These are phyloP conservation scores for Dianthus caryophyllus DNA, from an alignment of 148 eudicot species.

Conservation along the genomic window DNA sequence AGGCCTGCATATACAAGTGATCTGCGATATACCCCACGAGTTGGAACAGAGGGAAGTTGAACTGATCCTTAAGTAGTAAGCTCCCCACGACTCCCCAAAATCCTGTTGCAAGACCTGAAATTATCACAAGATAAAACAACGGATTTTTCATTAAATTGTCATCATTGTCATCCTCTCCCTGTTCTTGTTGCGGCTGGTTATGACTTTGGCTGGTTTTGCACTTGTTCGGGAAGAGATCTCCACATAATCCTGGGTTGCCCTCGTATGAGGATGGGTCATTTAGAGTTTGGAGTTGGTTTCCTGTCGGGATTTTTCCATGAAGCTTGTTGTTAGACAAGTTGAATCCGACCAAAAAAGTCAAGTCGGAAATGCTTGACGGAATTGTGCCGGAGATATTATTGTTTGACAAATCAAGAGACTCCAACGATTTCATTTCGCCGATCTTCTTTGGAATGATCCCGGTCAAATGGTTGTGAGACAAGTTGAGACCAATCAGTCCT, in stretches of 20 bases:
- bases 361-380: slow-evolving; percentile 28
- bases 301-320: slow-evolving; percentile 27
- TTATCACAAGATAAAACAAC: slow-evolving; percentile 12
- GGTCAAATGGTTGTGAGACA: slow-evolving; percentile 21
- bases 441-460: slow-evolving; percentile 22
- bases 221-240: slow-evolving; percentile 26
- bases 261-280: no score
- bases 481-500: slow-evolving; percentile 18
- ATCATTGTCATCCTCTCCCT: neutral
- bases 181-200: neutral
- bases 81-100: no score
- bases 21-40: no score
- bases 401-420: slow-evolving; percentile 33
- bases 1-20: no score
- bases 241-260: slow-evolving; percentile 36
- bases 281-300: slow-evolving; percentile 13
- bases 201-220: slow-evolving; percentile 13
- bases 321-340: slow-evolving; percentile 38
- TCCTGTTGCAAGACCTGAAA: no score
- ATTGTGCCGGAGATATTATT: slow-evolving; percentile 37
- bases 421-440: slow-evolving; percentile 16
- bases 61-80: no score
- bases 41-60: no score
- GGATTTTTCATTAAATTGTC: neutral
- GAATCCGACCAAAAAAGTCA: slow-evolving; percentile 22